A percentile compares a stretch with the other conserved stretches of the same genome.
These are phyloP conservation scores for Trametes coccinea DNA, from an alignment of 768 basidiomycete genomes.

Conservation along the genomic window DNA sequence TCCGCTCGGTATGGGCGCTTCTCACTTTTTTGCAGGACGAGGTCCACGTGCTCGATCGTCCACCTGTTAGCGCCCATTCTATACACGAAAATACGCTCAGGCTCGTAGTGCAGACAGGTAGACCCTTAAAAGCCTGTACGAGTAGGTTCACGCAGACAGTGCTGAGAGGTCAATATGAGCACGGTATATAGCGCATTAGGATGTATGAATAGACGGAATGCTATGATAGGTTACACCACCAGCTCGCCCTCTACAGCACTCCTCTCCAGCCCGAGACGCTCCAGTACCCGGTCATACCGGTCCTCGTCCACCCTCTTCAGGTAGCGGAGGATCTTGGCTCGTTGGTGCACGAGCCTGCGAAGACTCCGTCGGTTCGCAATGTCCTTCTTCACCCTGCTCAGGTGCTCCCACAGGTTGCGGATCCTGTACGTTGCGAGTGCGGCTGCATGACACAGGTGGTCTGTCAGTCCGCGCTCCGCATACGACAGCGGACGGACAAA, in stretches of 20 bases:
- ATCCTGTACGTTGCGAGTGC: constrained; percentile 87
- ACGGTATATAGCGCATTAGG: background rate
- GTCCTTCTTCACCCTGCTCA: constrained; percentile 69
- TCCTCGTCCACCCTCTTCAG: constrained; percentile 61
- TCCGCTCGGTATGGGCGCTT: constrained; percentile 3
- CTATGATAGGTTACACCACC: constrained; percentile 50
- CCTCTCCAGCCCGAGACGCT: constrained; percentile 74
- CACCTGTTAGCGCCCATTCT: background rate
- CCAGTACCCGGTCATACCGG: constrained; percentile 74
- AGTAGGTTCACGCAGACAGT: too few species aligned
- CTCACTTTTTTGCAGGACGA: constrained; percentile 1
- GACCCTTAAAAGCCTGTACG: too few species aligned
- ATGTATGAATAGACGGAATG: background rate
- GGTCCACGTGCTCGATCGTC: constrained; percentile 2
- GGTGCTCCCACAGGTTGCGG: constrained; percentile 77
- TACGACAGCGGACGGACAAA: too few species aligned
- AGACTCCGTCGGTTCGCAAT: constrained; percentile 76
- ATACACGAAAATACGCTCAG: background rate
- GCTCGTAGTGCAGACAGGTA: background rate
- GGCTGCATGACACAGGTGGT: constrained; percentile 48
- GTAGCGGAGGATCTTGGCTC: constrained; percentile 83
- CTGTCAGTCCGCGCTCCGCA: too few species aligned
- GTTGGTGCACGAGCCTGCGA: constrained; percentile 74
- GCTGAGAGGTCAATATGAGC: background rate
- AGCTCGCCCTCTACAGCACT: constrained; percentile 89